Percentiles rank a stretch among this genome's conserved stretches.
These are phyloP conservation scores for Chlorella variabilis DNA, from an alignment of 163 green algal genomes.

Conservation along the genomic window DNA sequence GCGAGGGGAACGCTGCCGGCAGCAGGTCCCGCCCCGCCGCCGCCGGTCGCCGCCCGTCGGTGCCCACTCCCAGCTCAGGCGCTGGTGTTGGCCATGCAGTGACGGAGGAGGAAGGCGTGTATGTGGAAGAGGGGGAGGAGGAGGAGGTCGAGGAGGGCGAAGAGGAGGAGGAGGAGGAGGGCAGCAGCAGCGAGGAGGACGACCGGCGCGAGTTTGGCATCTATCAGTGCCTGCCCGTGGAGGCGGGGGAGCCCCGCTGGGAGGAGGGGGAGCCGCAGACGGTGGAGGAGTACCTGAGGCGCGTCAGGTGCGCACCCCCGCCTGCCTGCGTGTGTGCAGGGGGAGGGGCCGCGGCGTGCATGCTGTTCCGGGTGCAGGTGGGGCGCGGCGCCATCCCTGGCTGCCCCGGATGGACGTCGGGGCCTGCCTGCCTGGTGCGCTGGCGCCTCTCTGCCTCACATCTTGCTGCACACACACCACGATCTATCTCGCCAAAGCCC, in stretches of 20 bases:
- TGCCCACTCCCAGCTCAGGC: too few relatives aligned
- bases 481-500: neutral
- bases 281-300: slow-evolving; percentile 54
- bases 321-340: neutral
- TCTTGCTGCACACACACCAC: neutral
- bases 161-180: neutral
- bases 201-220: slow-evolving; percentile 52
- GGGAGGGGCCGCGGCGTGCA: too few relatives aligned
- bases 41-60: too few relatives aligned
- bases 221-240: slow-evolving; percentile 48
- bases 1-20: too few relatives aligned
- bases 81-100: too few relatives aligned
- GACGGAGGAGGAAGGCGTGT: neutral
- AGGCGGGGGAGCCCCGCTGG: slow-evolving; percentile 38
- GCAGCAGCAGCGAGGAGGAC: slow-evolving; percentile 6
- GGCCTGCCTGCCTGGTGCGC: neutral
- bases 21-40: too few relatives aligned
- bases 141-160: neutral
- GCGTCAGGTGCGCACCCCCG: slow-evolving; percentile 38
- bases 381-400: too few relatives aligned
- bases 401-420: too few relatives aligned
- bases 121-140: neutral
- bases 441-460: neutral
- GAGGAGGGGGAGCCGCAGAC: slow-evolving; percentile 26
- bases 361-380: too few relatives aligned